Conservation (phyloP, 345 rosid species). For the Brassica incana region DNA sequence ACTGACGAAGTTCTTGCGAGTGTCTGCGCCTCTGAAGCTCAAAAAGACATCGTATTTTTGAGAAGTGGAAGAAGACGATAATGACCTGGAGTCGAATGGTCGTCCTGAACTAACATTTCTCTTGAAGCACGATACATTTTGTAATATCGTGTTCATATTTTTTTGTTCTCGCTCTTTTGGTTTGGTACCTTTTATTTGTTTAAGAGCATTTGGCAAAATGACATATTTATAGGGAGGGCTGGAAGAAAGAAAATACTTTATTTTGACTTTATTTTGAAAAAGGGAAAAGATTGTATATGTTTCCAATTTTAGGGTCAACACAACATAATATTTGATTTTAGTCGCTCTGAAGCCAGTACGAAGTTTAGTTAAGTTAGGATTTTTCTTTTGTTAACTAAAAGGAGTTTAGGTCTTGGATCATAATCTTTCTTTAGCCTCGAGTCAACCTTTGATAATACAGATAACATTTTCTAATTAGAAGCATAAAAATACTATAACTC, state of each 20-base stretch:
- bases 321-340: neutral
- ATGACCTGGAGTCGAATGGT: conserved; percentile 1
- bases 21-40: conserved; percentile 42
- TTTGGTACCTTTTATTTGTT: neutral
- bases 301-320: neutral
- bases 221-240: neutral
- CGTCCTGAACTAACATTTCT: neutral
- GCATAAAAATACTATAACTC: no score
- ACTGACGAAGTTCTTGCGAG: conserved; percentile 35
- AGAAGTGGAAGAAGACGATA: neutral
- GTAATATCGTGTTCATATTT: neutral
- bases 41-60: conserved; percentile 31
- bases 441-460: neutral
- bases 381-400: neutral
- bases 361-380: neutral
- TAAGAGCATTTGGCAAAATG: neutral
- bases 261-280: neutral
- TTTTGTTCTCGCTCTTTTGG: neutral
- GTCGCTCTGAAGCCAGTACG: neutral
- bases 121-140: neutral
- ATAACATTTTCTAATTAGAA: no score
- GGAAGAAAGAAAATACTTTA: neutral
- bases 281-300: neutral
- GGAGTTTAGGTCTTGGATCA: neutral
- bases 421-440: neutral